Evolutionary conservation across 305 asterid genomes (phyloP).

Genomic region (Rubia balearica): DNA sequence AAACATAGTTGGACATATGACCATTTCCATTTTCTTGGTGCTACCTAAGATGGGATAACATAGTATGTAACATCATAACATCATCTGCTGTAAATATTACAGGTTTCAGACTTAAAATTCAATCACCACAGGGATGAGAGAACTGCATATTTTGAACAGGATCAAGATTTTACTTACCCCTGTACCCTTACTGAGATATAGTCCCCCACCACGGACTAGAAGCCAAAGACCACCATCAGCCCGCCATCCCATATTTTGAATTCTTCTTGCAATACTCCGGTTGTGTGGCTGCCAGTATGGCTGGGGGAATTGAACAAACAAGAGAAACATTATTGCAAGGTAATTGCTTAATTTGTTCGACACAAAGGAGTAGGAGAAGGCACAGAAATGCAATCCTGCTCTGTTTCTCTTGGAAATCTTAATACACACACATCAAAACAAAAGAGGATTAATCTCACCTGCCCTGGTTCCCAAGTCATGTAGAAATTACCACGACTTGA

Average conservation of each 20-base stretch:
- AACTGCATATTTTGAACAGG: neutral
- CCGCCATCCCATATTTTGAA: conserved; percentile 98
- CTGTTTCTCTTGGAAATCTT: neutral
- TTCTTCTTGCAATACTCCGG: conserved; percentile 89
- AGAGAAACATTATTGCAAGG: neutral
- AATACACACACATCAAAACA: neutral
- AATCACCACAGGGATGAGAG: neutral
- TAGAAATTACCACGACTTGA: conserved; percentile 99
- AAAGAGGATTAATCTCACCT: conserved; percentile 42
- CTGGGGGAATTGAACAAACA: conserved; percentile 33
- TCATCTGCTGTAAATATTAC: neutral
- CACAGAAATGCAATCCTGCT: neutral
- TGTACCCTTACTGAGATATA: conserved; percentile 89
- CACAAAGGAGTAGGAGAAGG: neutral
- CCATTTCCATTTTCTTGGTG: neutral
- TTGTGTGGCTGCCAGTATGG: conserved; percentile 98
- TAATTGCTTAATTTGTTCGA: neutral
- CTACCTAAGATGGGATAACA: too few species aligned
- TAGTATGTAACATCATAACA: neutral
- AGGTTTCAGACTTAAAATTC: neutral
- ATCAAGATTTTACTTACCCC: conserved; percentile 55
- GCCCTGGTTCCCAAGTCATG: conserved; percentile 99
- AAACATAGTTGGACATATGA: neutral
- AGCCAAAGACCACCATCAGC: conserved; percentile 99
- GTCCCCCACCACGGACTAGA: conserved; percentile 96